Conservation (phyloP, 192 early-diverging fungal species). For the Backusella australiensis region DNA sequence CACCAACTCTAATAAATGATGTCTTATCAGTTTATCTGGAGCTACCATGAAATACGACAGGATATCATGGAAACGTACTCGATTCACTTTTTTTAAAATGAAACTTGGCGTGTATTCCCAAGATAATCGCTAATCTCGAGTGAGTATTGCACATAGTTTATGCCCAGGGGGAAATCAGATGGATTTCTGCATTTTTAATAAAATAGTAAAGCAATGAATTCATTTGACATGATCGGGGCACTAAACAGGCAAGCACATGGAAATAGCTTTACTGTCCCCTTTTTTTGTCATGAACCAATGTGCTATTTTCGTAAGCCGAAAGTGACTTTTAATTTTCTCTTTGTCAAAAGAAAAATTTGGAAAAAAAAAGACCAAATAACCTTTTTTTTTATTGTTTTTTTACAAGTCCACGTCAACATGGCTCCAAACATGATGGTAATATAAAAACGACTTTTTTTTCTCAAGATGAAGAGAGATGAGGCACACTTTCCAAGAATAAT, state of each 20-base stretch:
- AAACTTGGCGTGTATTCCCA: too few species aligned
- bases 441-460: neutral
- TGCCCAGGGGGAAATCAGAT: too few species aligned
- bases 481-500: neutral
- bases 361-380: neutral
- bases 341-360: neutral
- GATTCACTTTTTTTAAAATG: too few species aligned
- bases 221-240: too few species aligned
- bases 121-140: too few species aligned
- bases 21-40: too few species aligned
- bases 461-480: neutral
- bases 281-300: neutral
- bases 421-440: neutral
- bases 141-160: too few species aligned
- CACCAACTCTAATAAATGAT: too few species aligned
- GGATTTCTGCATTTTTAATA: too few species aligned
- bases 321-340: neutral
- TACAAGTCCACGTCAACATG: conserved; percentile 4
- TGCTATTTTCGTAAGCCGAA: neutral
- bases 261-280: neutral
- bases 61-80: too few species aligned
- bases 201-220: too few species aligned
- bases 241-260: neutral
- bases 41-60: too few species aligned
- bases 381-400: neutral